Evolutionary conservation across 129 eudicot genomes (phyloP), one percentile per base, ranked within the genome.

Genomic region (Ambrosia trifida): DNA sequence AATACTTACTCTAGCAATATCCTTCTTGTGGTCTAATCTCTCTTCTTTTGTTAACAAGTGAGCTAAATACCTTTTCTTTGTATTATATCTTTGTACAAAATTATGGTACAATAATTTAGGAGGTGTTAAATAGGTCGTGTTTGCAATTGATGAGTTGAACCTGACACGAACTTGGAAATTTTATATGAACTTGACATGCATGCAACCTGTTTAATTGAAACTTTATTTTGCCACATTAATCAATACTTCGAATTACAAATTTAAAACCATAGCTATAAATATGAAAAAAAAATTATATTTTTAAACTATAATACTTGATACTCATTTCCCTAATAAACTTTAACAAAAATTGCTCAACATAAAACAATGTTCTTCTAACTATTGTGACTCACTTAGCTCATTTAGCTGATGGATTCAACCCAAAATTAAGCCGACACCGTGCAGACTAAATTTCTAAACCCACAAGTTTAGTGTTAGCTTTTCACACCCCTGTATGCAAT

Each of bases 1-100:
- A 68, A 88, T 91, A 66, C 84, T 91, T 50, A 52, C 86, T 43
- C 76, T 91, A 31, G 91, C 97, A 14, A 64, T 80, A 54, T 43
- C 85, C 68, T 91, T 91, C 84, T 62, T 91, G 7, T 91, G 95
- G 95, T 88, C 97, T 75, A 91, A 91, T 74, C 83, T 88, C 3
- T 87, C 95, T 73, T 85, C 84, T 83, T 88, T 45, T 45, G 11
- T 45, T 45, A 45, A 45, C n/a, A 45, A 11, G n/a, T 45, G 50
- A 45, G 14, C 11, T 45, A 14, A 45, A 3, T 45, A 11, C 50
- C 28, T 24, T 24, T 24, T 24, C 28, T 24, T 24, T 24, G 1
- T 24, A 24, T 24, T 0, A 24, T 24, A 24, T 24, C 28, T 24
- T 24, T 24, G 1, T n/a, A n/a, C n/a, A n/a, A n/a, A n/a, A n/a